These are phyloP conservation scores for Candida sp. DNA, from an alignment of 1,139 yeast species.

Conservation along the genomic window DNA sequence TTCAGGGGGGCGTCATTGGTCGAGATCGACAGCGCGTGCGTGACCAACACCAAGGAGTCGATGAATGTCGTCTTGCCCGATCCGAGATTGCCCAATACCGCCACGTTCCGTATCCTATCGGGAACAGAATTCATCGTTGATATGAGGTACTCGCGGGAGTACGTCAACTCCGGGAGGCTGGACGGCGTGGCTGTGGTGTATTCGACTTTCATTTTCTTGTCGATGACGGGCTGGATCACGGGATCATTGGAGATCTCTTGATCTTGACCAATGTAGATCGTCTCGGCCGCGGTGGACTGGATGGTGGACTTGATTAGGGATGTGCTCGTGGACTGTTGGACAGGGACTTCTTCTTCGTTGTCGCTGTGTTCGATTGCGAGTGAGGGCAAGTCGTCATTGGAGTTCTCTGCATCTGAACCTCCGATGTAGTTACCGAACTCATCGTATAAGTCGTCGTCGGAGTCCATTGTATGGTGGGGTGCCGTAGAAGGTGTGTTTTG, in stretches of 20 bases:
- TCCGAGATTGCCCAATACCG: constrained; percentile 79
- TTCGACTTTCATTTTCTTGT: constrained; percentile 52
- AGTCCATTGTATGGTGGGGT: constrained; percentile 10
- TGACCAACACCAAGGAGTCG: constrained; percentile 69
- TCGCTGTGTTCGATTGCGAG: constrained; percentile 15
- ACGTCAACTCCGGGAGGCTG: constrained; percentile 60
- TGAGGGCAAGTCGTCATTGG: constrained; percentile 11
- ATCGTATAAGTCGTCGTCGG: constrained; percentile 59
- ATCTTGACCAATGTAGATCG: constrained; percentile 30
- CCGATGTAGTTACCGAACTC: constrained; percentile 85
- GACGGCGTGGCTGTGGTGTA: constrained; percentile 18
- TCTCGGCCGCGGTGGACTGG: constrained; percentile 11
- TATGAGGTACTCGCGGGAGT: constrained; percentile 66
- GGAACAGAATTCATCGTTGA: constrained; percentile 54
- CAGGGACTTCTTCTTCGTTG: constrained; percentile 14
- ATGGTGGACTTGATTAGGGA: constrained; percentile 12
- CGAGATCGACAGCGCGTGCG: constrained; percentile 51
- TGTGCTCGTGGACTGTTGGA: constrained; percentile 4
- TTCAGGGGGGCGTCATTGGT: constrained; percentile 27
- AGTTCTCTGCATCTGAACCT: constrained; percentile 48
- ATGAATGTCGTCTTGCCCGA: constrained; percentile 88
- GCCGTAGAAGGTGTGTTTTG: background rate
- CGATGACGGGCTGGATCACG: constrained; percentile 59
- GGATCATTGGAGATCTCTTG: constrained; percentile 49
- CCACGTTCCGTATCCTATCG: constrained; percentile 75